Evolutionary conservation across 1,284 basidiomycete genomes (phyloP), one percentile per base, ranked within the genome.

Genomic region (Pascua guehoae): DNA sequence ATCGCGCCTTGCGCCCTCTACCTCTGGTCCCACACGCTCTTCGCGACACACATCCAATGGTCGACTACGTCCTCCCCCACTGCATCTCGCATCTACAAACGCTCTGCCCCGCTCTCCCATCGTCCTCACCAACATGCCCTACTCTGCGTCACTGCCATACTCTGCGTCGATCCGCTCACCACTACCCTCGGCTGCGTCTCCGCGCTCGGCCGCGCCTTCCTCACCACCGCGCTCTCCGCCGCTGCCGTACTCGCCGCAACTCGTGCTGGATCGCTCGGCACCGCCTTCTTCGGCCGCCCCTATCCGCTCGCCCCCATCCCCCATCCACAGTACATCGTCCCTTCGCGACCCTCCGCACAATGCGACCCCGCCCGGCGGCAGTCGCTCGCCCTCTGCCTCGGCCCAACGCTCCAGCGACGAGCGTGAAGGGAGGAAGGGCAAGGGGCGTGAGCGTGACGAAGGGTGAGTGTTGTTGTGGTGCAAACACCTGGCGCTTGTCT

Each of bases 291-390:
- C 36, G 1, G 39, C 36, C 24, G 17, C 54, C 10, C 24, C 55
- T 18, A 2, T 40, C n/a, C 17, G 47, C 12, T 48, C 54, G 14
- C 38, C 50, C 2, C 18, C 43, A 12, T 44, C 49, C 17, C 53
- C 51, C 47, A 32, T 50, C 43, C 54, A 60, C 64, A 69, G 68
- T 43, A 69, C 68, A 5, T 69, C 69, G 14, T 65, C 65, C 32
- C 58, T 69, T 9, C 61, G 66, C 41, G 68, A 71, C 49, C 66
- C 66, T 9, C 64, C 61, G 11, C 66, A 60, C 39, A 58, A 64
- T 44, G 62, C 66, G 11, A 65, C 64, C 38, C 63, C 65, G 24
- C 59, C 66, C 12, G 67, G 61, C 11, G 56, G 47, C 17, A 66
- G 64, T 47, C 48, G 63, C 12, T 66, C 66, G 4, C 61, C 60